These are phyloP conservation scores for Blastobotrys ciferrii DNA, from an alignment of 1,139 yeast species.

Conservation along the genomic window DNA sequence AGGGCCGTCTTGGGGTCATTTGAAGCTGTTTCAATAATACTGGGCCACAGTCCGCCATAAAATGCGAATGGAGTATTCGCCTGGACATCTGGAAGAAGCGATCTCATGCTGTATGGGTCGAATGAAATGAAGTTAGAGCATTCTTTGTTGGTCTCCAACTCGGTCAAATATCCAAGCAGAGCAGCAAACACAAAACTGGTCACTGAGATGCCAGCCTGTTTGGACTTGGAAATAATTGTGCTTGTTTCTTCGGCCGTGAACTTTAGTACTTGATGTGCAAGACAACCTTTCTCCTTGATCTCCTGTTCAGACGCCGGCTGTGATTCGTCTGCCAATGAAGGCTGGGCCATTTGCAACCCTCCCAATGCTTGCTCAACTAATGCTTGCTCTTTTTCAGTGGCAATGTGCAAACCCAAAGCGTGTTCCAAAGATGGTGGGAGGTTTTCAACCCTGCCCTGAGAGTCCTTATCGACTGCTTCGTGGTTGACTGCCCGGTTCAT, in stretches of 20 bases:
- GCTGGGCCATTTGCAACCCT: not conserved
- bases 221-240: slow-evolving; percentile 6
- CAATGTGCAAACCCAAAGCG: slow-evolving; percentile 4
- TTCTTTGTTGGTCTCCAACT: not conserved
- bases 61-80: slow-evolving; percentile 13
- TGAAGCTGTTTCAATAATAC: not conserved
- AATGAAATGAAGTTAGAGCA: slow-evolving; percentile 8
- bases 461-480: not conserved
- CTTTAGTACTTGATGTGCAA: not conserved
- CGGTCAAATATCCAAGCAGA: slow-evolving; percentile 3
- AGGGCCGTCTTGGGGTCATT: slow-evolving; percentile 2
- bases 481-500: not conserved
- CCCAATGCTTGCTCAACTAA: not conserved
- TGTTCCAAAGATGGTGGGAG: slow-evolving; percentile 9
- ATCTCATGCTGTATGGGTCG: slow-evolving; percentile 4
- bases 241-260: slow-evolving; percentile 11
- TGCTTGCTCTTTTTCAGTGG: not conserved
- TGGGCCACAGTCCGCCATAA: slow-evolving; percentile 15
- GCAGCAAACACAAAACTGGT: slow-evolving; percentile 11
- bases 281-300: not conserved
- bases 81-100: not conserved
- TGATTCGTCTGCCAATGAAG: slow-evolving; percentile 8
- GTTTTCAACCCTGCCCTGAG: not conserved
- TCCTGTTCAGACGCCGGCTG: slow-evolving; percentile 6
- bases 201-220: slow-evolving; percentile 8